Evolutionary conservation across 176 grass and related monocot species (phyloP).

Genomic region (Aegilops sharonensis): DNA sequence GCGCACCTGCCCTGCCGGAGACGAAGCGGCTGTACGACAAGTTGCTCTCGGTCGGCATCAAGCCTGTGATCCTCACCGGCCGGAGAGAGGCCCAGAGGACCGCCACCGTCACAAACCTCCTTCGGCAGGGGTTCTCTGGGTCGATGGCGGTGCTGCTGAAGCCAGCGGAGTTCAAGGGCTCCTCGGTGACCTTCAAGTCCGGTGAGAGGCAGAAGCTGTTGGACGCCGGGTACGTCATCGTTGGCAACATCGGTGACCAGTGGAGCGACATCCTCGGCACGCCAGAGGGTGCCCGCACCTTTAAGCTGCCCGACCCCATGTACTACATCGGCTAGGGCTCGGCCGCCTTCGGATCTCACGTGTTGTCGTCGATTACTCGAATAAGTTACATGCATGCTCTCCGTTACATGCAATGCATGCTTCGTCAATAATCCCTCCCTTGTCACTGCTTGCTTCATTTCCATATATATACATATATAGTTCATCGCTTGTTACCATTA

Average conservation of each 20-base stretch:
- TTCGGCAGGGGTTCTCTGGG: not conserved
- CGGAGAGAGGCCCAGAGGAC: slow-evolving; percentile 22
- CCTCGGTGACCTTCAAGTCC: not conserved
- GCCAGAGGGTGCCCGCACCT: too few relatives aligned
- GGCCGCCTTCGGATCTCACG: too few relatives aligned
- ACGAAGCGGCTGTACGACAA: slow-evolving; percentile 32
- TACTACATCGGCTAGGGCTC: too few relatives aligned
- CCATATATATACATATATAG: too few relatives aligned
- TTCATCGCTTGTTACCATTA: too few relatives aligned
- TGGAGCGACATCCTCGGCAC: slow-evolving; percentile 54
- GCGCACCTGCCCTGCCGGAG: slow-evolving; percentile 35
- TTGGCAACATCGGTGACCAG: slow-evolving; percentile 57
- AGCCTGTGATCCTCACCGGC: slow-evolving; percentile 47
- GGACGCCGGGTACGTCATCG: slow-evolving; percentile 31
- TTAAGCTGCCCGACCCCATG: too few relatives aligned
- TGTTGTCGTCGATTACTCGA: too few relatives aligned
- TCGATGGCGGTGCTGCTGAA: slow-evolving; percentile 45
- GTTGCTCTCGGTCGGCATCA: slow-evolving; percentile 15
- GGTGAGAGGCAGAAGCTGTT: slow-evolving; percentile 35
- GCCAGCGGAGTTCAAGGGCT: not conserved
- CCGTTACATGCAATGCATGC: too few relatives aligned
- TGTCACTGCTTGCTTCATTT: too few relatives aligned
- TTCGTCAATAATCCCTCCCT: too few relatives aligned
- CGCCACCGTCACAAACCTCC: slow-evolving; percentile 17
- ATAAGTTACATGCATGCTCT: too few relatives aligned